Conservation (phyloP, 176 grass and related monocot genomes). For the Musa schizocarpa region DNA sequence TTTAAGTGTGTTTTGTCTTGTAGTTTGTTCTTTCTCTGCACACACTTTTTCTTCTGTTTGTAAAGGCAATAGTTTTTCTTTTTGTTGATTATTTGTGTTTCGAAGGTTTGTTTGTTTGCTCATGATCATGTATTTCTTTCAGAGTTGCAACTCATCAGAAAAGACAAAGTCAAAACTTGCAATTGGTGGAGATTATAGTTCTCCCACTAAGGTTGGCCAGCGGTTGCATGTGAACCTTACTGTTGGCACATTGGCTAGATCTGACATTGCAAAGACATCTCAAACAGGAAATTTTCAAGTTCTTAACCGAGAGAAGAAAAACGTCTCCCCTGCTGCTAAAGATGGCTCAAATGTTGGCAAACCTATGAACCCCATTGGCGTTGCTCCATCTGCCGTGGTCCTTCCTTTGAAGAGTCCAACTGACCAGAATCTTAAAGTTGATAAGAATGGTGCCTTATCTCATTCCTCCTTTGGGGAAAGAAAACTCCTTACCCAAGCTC, state of each 20-base stretch:
- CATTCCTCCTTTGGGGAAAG: constrained; percentile 16
- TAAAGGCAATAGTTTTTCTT: no score
- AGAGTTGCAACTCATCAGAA: constrained; percentile 30
- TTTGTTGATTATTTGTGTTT: no score
- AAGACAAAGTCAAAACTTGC: constrained; percentile 31
- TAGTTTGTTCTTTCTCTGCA: no score
- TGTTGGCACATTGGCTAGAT: constrained; percentile 7
- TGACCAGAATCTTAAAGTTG: constrained; percentile 13
- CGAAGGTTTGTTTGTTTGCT: neutral
- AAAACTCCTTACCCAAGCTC: constrained; percentile 25
- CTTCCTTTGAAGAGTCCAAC: constrained; percentile 24
- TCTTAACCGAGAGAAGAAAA: constrained; percentile 40
- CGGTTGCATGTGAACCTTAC: constrained; percentile 24
- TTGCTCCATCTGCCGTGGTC: constrained; percentile 2
- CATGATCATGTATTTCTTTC: neutral
- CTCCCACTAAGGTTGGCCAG: constrained; percentile 13
- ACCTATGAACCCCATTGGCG: neutral
- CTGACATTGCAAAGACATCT: constrained; percentile 27
- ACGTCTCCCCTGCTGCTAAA: constrained; percentile 12
- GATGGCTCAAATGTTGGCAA: constrained; percentile 22
- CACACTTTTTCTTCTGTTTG: no score
- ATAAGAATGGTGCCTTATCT: neutral
- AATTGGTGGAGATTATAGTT: constrained; percentile 15
- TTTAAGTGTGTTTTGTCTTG: no score
- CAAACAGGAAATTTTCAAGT: constrained; percentile 36